Percentiles rank a stretch among this genome's conserved stretches.
phyloP scores from a whole-genome alignment of 2,329 filamentous ascomycete species.

The Aureobasidium leucospermi region DNA sequence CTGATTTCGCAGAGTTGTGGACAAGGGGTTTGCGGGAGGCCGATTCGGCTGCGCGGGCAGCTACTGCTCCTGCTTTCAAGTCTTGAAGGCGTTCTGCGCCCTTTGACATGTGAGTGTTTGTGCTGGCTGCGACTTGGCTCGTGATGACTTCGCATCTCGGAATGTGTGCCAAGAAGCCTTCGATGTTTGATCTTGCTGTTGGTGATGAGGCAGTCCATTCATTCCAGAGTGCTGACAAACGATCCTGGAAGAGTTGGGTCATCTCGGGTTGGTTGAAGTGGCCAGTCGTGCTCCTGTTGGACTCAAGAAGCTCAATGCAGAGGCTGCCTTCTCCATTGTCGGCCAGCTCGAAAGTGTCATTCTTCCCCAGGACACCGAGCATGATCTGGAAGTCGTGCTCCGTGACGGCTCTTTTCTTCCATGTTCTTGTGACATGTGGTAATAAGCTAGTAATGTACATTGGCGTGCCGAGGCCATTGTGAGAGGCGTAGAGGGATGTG shows the following conservation, averaged over 20 bases:
- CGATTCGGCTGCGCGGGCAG: constrained; percentile 26
- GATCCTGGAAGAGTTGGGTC: constrained; percentile 44
- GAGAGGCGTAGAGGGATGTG: constrained; percentile 43
- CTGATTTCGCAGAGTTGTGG: constrained; percentile 29
- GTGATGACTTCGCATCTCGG: constrained; percentile 48
- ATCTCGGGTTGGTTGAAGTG: constrained; percentile 40
- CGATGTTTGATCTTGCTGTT: constrained; percentile 32
- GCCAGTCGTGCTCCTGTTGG: constrained; percentile 22
- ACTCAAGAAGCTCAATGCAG: constrained; percentile 33
- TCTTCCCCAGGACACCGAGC: constrained; percentile 32
- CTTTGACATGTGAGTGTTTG: constrained; percentile 52
- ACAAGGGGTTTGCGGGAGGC: constrained; percentile 18
- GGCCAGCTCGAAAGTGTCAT: constrained; percentile 29
- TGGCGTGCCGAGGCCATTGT: constrained; percentile 40
- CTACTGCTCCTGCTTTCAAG: constrained; percentile 47
- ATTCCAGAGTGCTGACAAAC: constrained; percentile 40
- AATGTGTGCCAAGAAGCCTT: constrained; percentile 50
- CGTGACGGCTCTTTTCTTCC: constrained; percentile 40
- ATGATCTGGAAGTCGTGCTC: constrained; percentile 40
- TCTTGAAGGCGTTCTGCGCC: constrained; percentile 63
- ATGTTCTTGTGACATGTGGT: constrained; percentile 35
- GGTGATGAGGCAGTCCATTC: constrained; percentile 29
- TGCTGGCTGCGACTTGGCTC: constrained; percentile 43
- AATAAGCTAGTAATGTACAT: constrained; percentile 35
- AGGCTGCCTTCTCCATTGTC: constrained; percentile 38